Evolutionary conservation across 2,329 filamentous ascomycete species (phyloP).

Genomic region (Purpureocillium takamizusanense): DNA sequence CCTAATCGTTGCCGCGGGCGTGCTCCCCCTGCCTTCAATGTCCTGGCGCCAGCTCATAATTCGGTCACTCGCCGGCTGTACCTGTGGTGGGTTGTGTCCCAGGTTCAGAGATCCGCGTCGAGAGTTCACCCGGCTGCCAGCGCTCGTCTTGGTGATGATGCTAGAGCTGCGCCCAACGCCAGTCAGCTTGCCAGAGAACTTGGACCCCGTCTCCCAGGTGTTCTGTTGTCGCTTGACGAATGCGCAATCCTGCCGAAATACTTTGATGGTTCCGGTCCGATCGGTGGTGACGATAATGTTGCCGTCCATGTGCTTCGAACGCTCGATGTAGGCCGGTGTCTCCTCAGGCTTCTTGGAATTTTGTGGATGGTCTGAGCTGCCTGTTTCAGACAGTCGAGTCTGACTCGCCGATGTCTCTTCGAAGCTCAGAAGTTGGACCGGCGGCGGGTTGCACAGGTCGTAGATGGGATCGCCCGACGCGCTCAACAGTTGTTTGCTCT

Average conservation of each 20-base stretch:
- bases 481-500: slow-evolving; percentile 68
- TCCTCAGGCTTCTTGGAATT: slow-evolving; percentile 46
- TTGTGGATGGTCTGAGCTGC: slow-evolving; percentile 22
- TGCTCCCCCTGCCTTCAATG: slow-evolving; percentile 35
- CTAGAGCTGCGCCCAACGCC: slow-evolving; percentile 51
- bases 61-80: slow-evolving; percentile 50
- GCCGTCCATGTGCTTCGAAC: slow-evolving; percentile 67
- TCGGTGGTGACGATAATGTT: slow-evolving; percentile 92
- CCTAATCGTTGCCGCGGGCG: slow-evolving; percentile 29
- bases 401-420: slow-evolving; percentile 48
- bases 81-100: slow-evolving; percentile 15
- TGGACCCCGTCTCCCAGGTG: slow-evolving; percentile 68
- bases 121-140: slow-evolving; percentile 37
- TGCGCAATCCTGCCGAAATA: slow-evolving; percentile 92
- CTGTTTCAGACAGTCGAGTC: slow-evolving; percentile 25
- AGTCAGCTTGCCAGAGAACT: slow-evolving; percentile 61
- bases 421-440: slow-evolving; percentile 69
- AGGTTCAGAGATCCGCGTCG: slow-evolving; percentile 44
- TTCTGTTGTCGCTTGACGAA: slow-evolving; percentile 68
- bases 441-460: slow-evolving; percentile 90
- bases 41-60: slow-evolving; percentile 83
- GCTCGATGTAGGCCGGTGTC: slow-evolving; percentile 67
- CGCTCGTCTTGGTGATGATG: slow-evolving; percentile 44
- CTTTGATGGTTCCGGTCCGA: slow-evolving; percentile 80
- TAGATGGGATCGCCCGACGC: slow-evolving; percentile 88